Evolutionary conservation across 257 asterid genomes (phyloP), one percentile per base, ranked within the genome.

Genomic region (Ocimum tenuiflorum): DNA sequence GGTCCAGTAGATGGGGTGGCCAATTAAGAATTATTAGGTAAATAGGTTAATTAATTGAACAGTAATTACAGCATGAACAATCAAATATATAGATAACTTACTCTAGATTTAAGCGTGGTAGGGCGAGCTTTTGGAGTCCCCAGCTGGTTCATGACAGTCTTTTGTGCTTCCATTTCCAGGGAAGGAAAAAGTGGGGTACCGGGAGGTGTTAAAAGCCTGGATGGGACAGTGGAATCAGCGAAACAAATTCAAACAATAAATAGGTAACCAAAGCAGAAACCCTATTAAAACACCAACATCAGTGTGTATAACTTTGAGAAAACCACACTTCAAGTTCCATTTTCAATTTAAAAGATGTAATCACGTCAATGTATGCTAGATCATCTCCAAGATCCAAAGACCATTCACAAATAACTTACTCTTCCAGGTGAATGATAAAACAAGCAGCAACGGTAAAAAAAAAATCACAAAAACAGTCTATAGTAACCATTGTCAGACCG

Each of bases 151-250:
- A 75, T 88, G 61, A 88, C 80, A 69, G 90, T 74, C 79, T 80
- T 94, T 51, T 86, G 94, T 2, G 96, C 79, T 81, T 94, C 97
- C 91, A 80, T 83, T 74, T 94, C 99, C 77, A 94, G 79, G 63
- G 97, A 90, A 48, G 99, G 95, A 70, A 90, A 94, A 80, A 90
- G 97, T 19, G 99, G 99, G 71, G 99, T 94, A 20, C 99, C 95
- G 7, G 99, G 99, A 77, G 99, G 99, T 18, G 99, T 88, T 57
- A 94, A 73, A 65, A 94, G 97, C 99, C 99, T 94, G 95, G 31
- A 27, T 17, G 15, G 49, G 17, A 48, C 24, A 33, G 5, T 31
- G 50, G 71, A 45, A 61, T 10, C 39, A 72, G 23, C 20, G 73
- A 60, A 42, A 66, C 51, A 45, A 54, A 19, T 36, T 52, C 9